Evolutionary conservation across 2,329 filamentous ascomycete species (phyloP).

Genomic region (Lasiodiplodia sp.): DNA sequence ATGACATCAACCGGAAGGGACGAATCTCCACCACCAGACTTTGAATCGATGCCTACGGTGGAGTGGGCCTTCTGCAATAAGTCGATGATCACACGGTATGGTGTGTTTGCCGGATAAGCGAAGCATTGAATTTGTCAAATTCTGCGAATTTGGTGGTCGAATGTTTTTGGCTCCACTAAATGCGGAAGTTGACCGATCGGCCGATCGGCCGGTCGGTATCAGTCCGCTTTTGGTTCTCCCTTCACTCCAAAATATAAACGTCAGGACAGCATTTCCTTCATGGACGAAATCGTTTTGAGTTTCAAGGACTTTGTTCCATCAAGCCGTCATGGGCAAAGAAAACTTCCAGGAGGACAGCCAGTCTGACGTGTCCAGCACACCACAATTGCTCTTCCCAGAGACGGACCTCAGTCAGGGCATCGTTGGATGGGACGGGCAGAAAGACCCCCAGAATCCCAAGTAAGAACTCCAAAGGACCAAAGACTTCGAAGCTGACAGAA

Average conservation of each 20-base stretch:
- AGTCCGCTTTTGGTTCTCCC: background rate
- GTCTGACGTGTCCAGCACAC: background rate
- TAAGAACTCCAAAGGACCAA: constrained; percentile 1
- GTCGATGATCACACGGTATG: no score
- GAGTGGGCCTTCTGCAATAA: no score
- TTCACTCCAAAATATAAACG: background rate
- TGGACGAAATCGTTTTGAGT: background rate
- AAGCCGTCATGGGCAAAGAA: background rate
- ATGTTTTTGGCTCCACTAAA: no score
- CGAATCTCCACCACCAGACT: no score
- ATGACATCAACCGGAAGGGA: background rate
- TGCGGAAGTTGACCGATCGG: background rate
- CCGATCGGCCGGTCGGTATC: constrained; percentile 20
- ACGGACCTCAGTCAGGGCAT: constrained; percentile 44
- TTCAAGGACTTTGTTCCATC: background rate
- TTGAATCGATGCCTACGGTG: no score
- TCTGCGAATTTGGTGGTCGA: no score
- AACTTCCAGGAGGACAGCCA: constrained; percentile 29
- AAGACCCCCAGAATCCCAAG: constrained; percentile 43
- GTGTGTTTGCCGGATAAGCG: no score
- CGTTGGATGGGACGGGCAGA: constrained; percentile 46
- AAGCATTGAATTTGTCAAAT: no score
- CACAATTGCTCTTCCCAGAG: constrained; percentile 41
- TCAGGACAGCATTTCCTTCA: background rate
- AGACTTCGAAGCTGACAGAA: background rate